These are phyloP conservation scores for Leccinum incarnatum DNA, from an alignment of 768 basidiomycete genomes.

Conservation along the genomic window DNA sequence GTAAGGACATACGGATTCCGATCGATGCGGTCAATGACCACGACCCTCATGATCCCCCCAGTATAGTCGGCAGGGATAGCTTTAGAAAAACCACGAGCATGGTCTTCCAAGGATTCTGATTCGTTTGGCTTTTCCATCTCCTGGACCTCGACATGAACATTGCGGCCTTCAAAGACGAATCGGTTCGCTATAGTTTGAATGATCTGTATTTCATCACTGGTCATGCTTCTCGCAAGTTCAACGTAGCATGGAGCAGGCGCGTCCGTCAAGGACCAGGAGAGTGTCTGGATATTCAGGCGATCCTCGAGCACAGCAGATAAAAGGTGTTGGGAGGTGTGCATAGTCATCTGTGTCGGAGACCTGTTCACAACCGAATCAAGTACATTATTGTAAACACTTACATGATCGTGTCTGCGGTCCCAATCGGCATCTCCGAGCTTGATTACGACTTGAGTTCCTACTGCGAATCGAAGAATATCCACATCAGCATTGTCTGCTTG, in stretches of 20 bases:
- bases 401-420: conserved; percentile 71
- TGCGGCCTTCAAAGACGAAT: conserved; percentile 66
- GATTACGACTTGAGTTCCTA: conserved; percentile 51
- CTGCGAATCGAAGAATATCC: conserved; percentile 45
- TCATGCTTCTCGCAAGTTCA: conserved; percentile 69
- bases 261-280: conserved; percentile 77
- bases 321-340: conserved; percentile 84
- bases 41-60: conserved; percentile 72
- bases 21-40: conserved; percentile 81
- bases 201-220: conserved; percentile 53
- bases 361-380: background rate
- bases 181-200: conserved; percentile 66
- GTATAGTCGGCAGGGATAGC: conserved; percentile 68
- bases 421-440: conserved; percentile 59
- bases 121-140: conserved; percentile 49
- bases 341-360: conserved; percentile 54
- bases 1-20: conserved; percentile 61
- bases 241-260: conserved; percentile 72
- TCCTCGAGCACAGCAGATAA: conserved; percentile 78
- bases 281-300: conserved; percentile 59
- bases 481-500: conserved; percentile 40
- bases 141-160: conserved; percentile 71
- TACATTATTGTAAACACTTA: conserved; percentile 32
- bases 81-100: conserved; percentile 52
- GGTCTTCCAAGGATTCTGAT: conserved; percentile 37